These are phyloP conservation scores for Penicillium goetzii DNA, from an alignment of 495 filamentous ascomycete species.

Conservation along the genomic window DNA sequence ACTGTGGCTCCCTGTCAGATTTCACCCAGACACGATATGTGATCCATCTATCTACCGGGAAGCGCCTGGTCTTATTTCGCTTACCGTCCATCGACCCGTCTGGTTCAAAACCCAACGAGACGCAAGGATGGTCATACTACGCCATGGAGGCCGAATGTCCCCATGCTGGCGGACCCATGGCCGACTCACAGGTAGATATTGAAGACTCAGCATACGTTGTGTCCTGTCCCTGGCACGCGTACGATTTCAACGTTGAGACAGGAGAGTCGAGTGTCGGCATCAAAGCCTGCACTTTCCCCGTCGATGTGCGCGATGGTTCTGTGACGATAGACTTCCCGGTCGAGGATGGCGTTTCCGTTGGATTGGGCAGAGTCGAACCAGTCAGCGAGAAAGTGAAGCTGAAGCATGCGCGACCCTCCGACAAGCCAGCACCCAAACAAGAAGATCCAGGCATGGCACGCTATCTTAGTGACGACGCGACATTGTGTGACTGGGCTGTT, in stretches of 20 bases:
- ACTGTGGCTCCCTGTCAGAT: slow-evolving; percentile 39
- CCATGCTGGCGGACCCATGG: slow-evolving; percentile 56
- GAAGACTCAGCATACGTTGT: slow-evolving; percentile 57
- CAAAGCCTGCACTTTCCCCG: slow-evolving; percentile 56
- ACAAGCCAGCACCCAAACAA: slow-evolving; percentile 21
- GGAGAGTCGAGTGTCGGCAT: slow-evolving; percentile 58
- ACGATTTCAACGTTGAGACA: slow-evolving; percentile 61
- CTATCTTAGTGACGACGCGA: slow-evolving; percentile 51
- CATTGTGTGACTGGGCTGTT: slow-evolving; percentile 56
- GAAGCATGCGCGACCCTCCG: slow-evolving; percentile 40
- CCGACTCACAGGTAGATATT: slow-evolving; percentile 54
- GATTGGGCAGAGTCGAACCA: slow-evolving; percentile 43
- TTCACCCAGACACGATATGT: slow-evolving; percentile 54
- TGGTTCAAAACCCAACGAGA: slow-evolving; percentile 37
- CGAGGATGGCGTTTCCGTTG: slow-evolving; percentile 26
- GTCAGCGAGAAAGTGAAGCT: slow-evolving; percentile 56
- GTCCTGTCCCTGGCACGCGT: slow-evolving; percentile 61
- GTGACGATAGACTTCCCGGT: slow-evolving; percentile 40
- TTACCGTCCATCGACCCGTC: slow-evolving; percentile 48
- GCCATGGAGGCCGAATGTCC: slow-evolving; percentile 59
- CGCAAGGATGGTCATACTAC: slow-evolving; percentile 54
- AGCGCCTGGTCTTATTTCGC: slow-evolving; percentile 56
- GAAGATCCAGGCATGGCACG: slow-evolving; percentile 27
- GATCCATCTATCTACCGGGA: slow-evolving; percentile 52
- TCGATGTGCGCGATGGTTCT: slow-evolving; percentile 43